These are phyloP conservation scores for Trichoderma afroharzianum DNA, from an alignment of 2,329 filamentous ascomycete species.

Conservation along the genomic window DNA sequence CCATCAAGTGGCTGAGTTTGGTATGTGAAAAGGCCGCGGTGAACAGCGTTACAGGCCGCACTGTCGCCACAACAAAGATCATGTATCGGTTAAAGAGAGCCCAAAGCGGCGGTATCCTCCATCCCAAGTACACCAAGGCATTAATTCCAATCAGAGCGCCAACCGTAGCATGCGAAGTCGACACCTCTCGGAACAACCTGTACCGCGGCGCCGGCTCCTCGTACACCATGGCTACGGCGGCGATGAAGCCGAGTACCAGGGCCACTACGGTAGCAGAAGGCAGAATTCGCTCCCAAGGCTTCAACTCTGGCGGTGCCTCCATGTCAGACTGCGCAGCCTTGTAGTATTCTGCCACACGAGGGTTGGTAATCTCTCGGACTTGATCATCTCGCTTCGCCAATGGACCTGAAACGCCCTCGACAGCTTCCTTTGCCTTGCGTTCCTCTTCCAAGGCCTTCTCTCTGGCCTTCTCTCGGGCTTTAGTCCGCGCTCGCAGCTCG, in stretches of 20 bases:
- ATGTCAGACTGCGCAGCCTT: constrained; percentile 49
- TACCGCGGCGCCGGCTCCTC: constrained; percentile 48
- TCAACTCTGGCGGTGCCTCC: constrained; percentile 49
- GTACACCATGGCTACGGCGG: constrained; percentile 47
- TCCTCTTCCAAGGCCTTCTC: constrained; percentile 43
- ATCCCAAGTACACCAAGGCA: constrained; percentile 51
- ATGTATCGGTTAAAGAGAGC: constrained; percentile 65
- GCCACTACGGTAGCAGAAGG: constrained; percentile 50
- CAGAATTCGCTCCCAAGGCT: constrained; percentile 48
- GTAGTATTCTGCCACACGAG: constrained; percentile 37
- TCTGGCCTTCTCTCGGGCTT: constrained; percentile 46
- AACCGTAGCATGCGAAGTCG: constrained; percentile 63
- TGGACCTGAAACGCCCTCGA: constrained; percentile 39
- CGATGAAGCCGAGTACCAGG: constrained; percentile 42
- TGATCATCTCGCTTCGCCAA: constrained; percentile 39
- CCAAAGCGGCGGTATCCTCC: constrained; percentile 65
- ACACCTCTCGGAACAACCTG: constrained; percentile 57
- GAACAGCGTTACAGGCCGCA: constrained; percentile 58
- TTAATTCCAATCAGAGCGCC: constrained; percentile 59
- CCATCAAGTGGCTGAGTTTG: constrained; percentile 52
- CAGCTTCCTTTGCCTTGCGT: constrained; percentile 39
- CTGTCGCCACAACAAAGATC: constrained; percentile 60
- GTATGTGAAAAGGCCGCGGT: constrained; percentile 69
- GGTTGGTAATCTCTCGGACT: constrained; percentile 38
- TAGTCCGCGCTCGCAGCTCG: constrained; percentile 51